Evolutionary conservation across 139 green algal genomes (phyloP), one percentile per base, ranked within the genome.

Genomic region (Micractinium sp.): DNA sequence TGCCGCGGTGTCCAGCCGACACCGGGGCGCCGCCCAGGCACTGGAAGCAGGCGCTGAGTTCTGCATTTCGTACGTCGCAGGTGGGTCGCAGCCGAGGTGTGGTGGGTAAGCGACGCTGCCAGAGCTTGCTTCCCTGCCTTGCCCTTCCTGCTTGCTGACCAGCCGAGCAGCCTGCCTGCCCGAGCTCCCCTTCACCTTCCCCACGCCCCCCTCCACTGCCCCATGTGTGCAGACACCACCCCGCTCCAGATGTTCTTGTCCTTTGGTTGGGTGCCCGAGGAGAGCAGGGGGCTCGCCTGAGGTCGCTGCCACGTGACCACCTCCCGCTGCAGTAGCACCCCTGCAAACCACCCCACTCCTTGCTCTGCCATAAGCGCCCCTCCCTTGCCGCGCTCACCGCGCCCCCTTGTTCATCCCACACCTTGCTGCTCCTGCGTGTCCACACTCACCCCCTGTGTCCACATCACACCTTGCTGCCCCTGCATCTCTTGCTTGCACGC

Each of bases 211-310:
- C 20, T 12, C 63, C 22, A 27, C 60, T 71, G 63, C 47, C 47
- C 47, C 47, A 56, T 71, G 63, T 5, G 20, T 71, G 63, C 63
- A 71, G 63, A 27, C 78, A 35, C 78, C 78, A 66, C 78, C 22
- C 78, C 78, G 36, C 78, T 83, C 39, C 56, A 83, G 35, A 83
- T 83, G 78, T 35, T 83, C 25, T 16, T 83, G 1, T 67, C 63
- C 23, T 67, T 83, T 83, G 78, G 78, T 9, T 83, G 63, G 33
- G 78, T 83, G 39, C 78, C 78, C 22, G 63, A 31, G 2, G 63
- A 71, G 63, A 56, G 47, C 47, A 56, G 47, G 47, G 7, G 47
- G 47, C 7, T 9, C 7, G 47, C 47, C 47, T 56, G 47, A 56
- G n/a, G n/a, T n/a, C n/a, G n/a, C n/a, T n/a, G n/a, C n/a, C n/a